These are phyloP conservation scores for Wickerhamomyces tratensis DNA, from an alignment of 805 yeast genomes.

Conservation along the genomic window DNA sequence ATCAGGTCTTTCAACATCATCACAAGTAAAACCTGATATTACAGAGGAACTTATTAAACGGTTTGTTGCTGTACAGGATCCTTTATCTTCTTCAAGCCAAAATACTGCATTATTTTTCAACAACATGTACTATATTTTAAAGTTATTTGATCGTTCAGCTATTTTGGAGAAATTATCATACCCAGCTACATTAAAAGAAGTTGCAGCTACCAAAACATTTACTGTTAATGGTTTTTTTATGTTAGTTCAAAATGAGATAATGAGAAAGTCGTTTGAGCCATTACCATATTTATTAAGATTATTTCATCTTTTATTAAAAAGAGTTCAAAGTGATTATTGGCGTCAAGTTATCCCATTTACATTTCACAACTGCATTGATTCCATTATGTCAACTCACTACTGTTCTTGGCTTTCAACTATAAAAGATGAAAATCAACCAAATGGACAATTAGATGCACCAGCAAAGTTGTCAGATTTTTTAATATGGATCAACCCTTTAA, in stretches of 20 bases:
- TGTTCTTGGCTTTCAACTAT: conserved; percentile 23
- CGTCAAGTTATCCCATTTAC: conserved; percentile 39
- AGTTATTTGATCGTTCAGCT: conserved; percentile 23
- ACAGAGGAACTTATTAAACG: conserved; percentile 48
- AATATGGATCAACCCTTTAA: conserved; percentile 45
- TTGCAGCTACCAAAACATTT: conserved; percentile 16
- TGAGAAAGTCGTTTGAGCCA: conserved; percentile 39
- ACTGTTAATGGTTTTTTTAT: conserved; percentile 25
- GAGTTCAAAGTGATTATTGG: conserved; percentile 45
- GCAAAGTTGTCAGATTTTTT: conserved; percentile 34
- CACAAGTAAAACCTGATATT: conserved; percentile 24
- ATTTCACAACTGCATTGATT: conserved; percentile 47
- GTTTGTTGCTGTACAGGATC: conserved; percentile 43
- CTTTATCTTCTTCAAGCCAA: conserved; percentile 32
- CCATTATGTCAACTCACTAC: conserved; percentile 44
- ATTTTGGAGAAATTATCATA: conserved; percentile 19
- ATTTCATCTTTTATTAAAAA: conserved; percentile 32
- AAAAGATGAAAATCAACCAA: conserved; percentile 17
- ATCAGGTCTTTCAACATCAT: conserved; percentile 10
- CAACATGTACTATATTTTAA: conserved; percentile 25
- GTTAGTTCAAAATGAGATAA: conserved; percentile 40
- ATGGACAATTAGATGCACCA: conserved; percentile 19
- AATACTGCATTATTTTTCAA: conserved; percentile 40
- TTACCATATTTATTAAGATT: conserved; percentile 38
- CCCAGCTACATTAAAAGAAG: conserved; percentile 16